A percentile compares a stretch with the other conserved stretches of the same genome.
phyloP scores from a whole-genome alignment of 495 filamentous ascomycete species.

The Hypoxylon subgilvum region DNA sequence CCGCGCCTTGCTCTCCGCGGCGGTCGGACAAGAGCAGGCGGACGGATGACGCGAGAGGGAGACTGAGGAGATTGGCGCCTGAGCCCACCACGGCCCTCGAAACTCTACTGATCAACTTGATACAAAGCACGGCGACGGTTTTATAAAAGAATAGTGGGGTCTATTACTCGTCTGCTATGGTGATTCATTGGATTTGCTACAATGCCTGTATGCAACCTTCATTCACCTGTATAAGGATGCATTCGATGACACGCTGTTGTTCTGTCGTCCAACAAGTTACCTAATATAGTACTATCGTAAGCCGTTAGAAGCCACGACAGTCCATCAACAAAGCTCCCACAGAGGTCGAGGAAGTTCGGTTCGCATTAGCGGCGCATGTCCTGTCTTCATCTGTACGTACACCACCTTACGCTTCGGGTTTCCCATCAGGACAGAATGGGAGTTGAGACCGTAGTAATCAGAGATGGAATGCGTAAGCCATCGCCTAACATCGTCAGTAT shows the following conservation, averaged over 20 bases:
- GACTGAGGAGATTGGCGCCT: too few species aligned
- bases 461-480: conserved; percentile 95
- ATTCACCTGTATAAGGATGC: neutral
- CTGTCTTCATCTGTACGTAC: conserved; percentile 67
- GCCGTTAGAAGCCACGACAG: neutral
- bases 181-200: too few species aligned
- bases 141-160: too few species aligned
- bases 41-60: too few species aligned
- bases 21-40: too few species aligned
- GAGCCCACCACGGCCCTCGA: too few species aligned
- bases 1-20: too few species aligned
- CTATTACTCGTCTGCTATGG: too few species aligned
- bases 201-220: too few species aligned
- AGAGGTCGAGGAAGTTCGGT: conserved; percentile 63
- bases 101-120: too few species aligned
- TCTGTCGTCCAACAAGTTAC: conserved; percentile 2
- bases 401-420: conserved; percentile 80
- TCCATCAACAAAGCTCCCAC: conserved; percentile 63
- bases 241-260: neutral
- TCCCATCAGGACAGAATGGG: conserved; percentile 79
- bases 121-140: too few species aligned
- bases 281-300: neutral
- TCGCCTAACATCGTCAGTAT: conserved; percentile 59
- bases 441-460: conserved; percentile 87
- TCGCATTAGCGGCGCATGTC: conserved; percentile 23